A percentile compares a stretch with the other conserved stretches of the same genome.
Evolutionary conservation across 306 rosid species (phyloP).

Genomic region (Lagenaria siceraria): DNA sequence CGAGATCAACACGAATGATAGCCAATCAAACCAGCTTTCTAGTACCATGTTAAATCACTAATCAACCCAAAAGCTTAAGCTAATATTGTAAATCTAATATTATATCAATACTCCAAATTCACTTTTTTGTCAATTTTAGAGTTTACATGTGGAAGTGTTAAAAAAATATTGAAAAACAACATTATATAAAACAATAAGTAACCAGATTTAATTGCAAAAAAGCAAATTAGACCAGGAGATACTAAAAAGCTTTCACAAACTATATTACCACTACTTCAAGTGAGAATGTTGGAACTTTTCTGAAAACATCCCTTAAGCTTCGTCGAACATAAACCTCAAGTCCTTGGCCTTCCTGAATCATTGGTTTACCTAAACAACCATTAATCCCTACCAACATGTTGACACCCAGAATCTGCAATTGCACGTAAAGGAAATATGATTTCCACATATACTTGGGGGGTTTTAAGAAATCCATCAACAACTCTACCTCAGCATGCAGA

Average conservation of each 20-base stretch:
- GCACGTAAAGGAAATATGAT: background rate
- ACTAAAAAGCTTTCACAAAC: background rate
- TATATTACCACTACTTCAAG: slow-evolving; percentile 78
- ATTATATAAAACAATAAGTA: background rate
- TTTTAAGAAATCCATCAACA: background rate
- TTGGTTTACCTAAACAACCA: slow-evolving; percentile 78
- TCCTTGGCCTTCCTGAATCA: slow-evolving; percentile 87
- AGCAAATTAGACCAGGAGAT: background rate
- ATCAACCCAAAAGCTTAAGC: too few species aligned
- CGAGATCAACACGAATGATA: too few species aligned
- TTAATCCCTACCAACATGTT: slow-evolving; percentile 85
- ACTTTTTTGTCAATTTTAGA: background rate
- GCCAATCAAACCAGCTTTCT: too few species aligned
- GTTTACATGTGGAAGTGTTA: background rate
- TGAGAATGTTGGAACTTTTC: slow-evolving; percentile 82
- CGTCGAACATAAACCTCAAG: slow-evolving; percentile 72
- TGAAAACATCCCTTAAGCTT: slow-evolving; percentile 94
- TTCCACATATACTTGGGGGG: background rate
- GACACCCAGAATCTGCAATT: slow-evolving; percentile 71
- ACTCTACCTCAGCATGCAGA: slow-evolving; percentile 78
- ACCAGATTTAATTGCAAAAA: background rate
- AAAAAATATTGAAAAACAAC: too few species aligned
- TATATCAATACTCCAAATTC: background rate
- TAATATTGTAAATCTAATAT: too few species aligned
- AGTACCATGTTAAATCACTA: too few species aligned